Evolutionary conservation across 148 eudicot species (phyloP), one percentile per base, ranked within the genome.

Genomic region (Chenopodium berlandieri): DNA sequence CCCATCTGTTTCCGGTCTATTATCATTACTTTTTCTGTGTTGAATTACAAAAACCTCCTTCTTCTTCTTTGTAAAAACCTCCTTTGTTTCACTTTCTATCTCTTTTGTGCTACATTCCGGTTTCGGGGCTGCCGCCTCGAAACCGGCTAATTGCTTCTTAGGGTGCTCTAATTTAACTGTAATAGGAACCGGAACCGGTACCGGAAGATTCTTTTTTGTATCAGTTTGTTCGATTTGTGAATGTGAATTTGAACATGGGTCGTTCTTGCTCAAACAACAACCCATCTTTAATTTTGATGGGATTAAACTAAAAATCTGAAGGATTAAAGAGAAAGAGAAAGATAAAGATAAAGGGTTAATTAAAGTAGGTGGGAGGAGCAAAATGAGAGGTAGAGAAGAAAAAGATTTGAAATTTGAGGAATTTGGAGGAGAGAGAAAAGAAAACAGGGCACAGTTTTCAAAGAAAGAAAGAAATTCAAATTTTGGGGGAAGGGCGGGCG

Each of bases 251-350:
- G 77, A 73, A 79, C 52, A 37, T n/a, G 87, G 77, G 73, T 83
- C 86, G 60, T 88, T 93, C 78, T 89, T 95, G 90, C 98, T 95
- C 54, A 92, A 89, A 76, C 97, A 95, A 75, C 88, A 81, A 82
- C 98, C 98, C 98, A 95, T 95, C 84, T 86, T 75, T 30, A 58
- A 30, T 62, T 23, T 30, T 60, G 31, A 37, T 73, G 7, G 20
- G 79, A 76, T 66, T 60, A 20, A 0, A 56, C 62, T 56, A 17
- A 17, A 40, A 48, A 31, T 14, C 31, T 34, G 10, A 32, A 9
- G 44, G 44, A 40, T 40, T 6, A 40, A 40, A 40, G 44, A 40
- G 44, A 40, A 40, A 40, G 44, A 40, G 81, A 4, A 40, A 74
- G 64, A 52, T 47, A 7, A 31, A 30, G 25, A 23, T 23, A 23